These are phyloP conservation scores for Penicillium oxalicum DNA, from an alignment of 2,329 filamentous ascomycete genomes.

Conservation along the genomic window DNA sequence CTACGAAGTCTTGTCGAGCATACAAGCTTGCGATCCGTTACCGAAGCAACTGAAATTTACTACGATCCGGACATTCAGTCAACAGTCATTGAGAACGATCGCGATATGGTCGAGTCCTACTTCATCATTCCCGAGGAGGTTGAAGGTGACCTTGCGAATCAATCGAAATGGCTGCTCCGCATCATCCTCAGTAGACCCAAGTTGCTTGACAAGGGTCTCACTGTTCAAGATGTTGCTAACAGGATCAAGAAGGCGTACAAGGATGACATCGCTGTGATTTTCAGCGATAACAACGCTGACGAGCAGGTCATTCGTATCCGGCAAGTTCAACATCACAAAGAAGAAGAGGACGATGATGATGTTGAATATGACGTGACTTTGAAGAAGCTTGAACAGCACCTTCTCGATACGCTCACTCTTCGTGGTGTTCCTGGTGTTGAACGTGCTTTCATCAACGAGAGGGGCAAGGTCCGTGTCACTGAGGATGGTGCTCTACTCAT, in stretches of 20 bases:
- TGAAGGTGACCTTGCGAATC: conserved; percentile 53
- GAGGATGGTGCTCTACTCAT: conserved; percentile 68
- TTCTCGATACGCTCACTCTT: conserved; percentile 83
- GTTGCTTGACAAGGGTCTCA: conserved; percentile 83
- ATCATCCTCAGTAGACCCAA: conserved; percentile 90
- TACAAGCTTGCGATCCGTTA: conserved; percentile 86
- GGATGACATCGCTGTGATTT: conserved; percentile 81
- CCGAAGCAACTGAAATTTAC: conserved; percentile 89
- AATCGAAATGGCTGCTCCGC: conserved; percentile 93
- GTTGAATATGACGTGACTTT: conserved; percentile 87
- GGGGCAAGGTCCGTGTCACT: conserved; percentile 60
- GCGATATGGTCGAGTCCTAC: conserved; percentile 94
- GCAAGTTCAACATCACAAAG: conserved; percentile 63
- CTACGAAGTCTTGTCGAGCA: conserved; percentile 89
- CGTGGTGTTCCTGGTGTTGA: conserved; percentile 86
- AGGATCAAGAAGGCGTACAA: conserved; percentile 86
- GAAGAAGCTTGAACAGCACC: conserved; percentile 83
- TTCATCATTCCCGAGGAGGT: conserved; percentile 89
- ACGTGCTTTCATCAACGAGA: conserved; percentile 86
- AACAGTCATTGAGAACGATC: conserved; percentile 80
- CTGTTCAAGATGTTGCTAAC: conserved; percentile 81
- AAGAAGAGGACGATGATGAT: conserved; percentile 66
- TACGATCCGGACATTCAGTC: conserved; percentile 86
- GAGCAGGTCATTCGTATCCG: conserved; percentile 91
- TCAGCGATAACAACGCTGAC: conserved; percentile 96